Evolutionary conservation across 148 eudicot species (phyloP).

Genomic region (Chenopodium berlandieri): DNA sequence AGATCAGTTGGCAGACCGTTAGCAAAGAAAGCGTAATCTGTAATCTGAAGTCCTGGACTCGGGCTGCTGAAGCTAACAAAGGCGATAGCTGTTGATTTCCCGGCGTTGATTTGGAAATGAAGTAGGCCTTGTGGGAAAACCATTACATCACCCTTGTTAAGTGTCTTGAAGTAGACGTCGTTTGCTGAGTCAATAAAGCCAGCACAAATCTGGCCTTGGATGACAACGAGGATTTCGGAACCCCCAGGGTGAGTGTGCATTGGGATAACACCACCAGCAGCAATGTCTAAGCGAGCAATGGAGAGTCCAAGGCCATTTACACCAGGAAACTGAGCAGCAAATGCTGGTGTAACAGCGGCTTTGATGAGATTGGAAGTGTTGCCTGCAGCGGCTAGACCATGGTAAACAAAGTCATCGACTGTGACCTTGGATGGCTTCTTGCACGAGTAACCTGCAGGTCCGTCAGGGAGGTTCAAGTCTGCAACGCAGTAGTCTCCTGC

Average conservation of each 20-base stretch:
- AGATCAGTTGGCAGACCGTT: constrained; percentile 53
- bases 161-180: constrained; percentile 40
- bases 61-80: constrained; percentile 58
- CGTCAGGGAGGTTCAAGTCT: constrained; percentile 37
- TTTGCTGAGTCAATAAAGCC: constrained; percentile 68
- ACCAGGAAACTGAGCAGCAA: constrained; percentile 65
- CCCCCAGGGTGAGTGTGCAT: constrained; percentile 86
- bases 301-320: constrained; percentile 78
- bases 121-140: constrained; percentile 79
- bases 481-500: constrained; percentile 76
- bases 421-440: constrained; percentile 44
- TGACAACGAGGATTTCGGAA: constrained; percentile 50
- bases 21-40: constrained; percentile 61
- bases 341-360: constrained; percentile 81
- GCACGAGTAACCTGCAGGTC: constrained; percentile 83
- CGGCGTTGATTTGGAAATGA: constrained; percentile 73
- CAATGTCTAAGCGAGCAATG: constrained; percentile 67
- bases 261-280: constrained; percentile 68
- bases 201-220: constrained; percentile 56
- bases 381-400: constrained; percentile 49
- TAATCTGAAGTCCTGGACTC: constrained; percentile 79
- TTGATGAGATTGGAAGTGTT: constrained; percentile 65
- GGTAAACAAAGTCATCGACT: constrained; percentile 50
- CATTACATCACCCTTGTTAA: constrained; percentile 68
- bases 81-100: constrained; percentile 39